Conservation (phyloP, 805 yeast species). For the Debaryomyces castellii region DNA sequence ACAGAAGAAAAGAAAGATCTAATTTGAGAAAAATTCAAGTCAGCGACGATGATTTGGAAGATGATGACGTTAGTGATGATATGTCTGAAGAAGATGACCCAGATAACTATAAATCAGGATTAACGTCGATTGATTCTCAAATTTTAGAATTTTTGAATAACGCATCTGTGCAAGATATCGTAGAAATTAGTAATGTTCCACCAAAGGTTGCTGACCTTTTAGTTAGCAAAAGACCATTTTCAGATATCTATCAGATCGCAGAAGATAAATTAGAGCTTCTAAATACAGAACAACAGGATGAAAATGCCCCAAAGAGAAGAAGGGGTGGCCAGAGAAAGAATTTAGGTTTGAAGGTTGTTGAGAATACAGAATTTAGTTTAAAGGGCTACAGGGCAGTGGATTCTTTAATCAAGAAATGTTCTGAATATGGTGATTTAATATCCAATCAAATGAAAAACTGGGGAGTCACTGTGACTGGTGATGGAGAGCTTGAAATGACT, state of each 20-base stretch:
- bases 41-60: conserved; percentile 42
- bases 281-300: conserved; percentile 24
- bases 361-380: conserved; percentile 65
- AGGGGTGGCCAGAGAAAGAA: conserved; percentile 45
- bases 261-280: conserved; percentile 49
- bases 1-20: conserved; percentile 21
- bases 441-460: conserved; percentile 73
- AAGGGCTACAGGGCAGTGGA: conserved; percentile 94
- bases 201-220: conserved; percentile 65
- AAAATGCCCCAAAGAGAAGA: conserved; percentile 28
- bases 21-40: conserved; percentile 8
- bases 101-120: conserved; percentile 31
- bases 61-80: conserved; percentile 48
- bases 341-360: conserved; percentile 73
- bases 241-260: conserved; percentile 56
- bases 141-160: conserved; percentile 76
- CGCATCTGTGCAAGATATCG: conserved; percentile 70
- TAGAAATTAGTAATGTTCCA: conserved; percentile 74
- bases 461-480: conserved; percentile 81
- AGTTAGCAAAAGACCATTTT: conserved; percentile 70
- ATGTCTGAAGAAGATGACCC: conserved; percentile 47
- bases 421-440: conserved; percentile 70
- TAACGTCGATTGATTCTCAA: conserved; percentile 58
- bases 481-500: conserved; percentile 66
- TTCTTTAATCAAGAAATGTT: conserved; percentile 81